Evolutionary conservation across 176 grass and related monocot genomes (phyloP).

Genomic region (Lolium perenne): DNA sequence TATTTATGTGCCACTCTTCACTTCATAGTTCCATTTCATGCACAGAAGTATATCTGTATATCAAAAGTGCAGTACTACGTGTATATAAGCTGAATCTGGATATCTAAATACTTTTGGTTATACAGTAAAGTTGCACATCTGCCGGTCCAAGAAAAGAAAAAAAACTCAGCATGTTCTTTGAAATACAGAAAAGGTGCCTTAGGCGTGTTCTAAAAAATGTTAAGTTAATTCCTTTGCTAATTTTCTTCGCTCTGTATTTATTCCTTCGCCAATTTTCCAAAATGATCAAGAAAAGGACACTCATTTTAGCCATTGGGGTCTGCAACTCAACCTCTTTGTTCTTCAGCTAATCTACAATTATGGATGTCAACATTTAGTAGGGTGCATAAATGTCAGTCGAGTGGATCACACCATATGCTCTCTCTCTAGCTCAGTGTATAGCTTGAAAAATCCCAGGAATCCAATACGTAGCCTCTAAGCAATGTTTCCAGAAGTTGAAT

Average conservation of each 20-base stretch:
- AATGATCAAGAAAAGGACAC: background rate
- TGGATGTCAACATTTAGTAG: background rate
- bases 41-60: background rate
- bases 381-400: conserved; percentile 17
- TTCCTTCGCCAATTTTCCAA: background rate
- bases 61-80: background rate
- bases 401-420: conserved; percentile 14
- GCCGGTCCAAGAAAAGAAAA: background rate
- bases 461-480: background rate
- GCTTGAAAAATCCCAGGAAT: background rate
- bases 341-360: background rate
- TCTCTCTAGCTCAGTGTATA: background rate
- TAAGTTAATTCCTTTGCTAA: background rate
- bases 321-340: background rate
- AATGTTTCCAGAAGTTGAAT: conserved; percentile 13
- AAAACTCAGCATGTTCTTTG: background rate
- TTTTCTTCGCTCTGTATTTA: background rate
- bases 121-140: background rate
- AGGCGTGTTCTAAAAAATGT: background rate
- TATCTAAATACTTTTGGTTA: background rate
- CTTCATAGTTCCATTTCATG: background rate
- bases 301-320: background rate
- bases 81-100: background rate
- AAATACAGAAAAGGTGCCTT: background rate
- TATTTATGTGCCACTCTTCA: background rate